These are phyloP conservation scores for Calonectria leucothoes DNA, from an alignment of 2,329 filamentous ascomycete species.

Conservation along the genomic window DNA sequence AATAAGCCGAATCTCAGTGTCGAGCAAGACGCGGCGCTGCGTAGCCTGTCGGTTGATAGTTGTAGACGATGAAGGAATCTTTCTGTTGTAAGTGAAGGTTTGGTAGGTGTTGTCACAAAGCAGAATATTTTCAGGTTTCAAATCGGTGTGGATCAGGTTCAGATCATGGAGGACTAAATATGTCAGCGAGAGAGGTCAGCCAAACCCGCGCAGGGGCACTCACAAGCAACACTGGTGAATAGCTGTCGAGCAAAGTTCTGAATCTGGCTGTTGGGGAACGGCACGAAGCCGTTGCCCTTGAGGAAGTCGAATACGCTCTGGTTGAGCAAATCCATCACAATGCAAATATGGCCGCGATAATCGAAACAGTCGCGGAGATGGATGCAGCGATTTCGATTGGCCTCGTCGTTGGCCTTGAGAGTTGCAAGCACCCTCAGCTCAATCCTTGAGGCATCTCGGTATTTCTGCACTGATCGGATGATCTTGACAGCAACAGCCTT, in stretches of 20 bases:
- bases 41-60: slow-evolving; percentile 70
- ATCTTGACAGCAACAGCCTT: slow-evolving; percentile 95
- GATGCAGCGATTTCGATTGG: slow-evolving; percentile 96
- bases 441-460: slow-evolving; percentile 94
- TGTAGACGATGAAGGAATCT: slow-evolving; percentile 74
- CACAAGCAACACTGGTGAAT: slow-evolving; percentile 98
- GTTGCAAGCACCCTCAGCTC: slow-evolving; percentile 94
- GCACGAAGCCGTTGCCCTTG: slow-evolving; percentile 94
- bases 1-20: slow-evolving; percentile 77
- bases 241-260: slow-evolving; percentile 96
- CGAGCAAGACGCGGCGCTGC: slow-evolving; percentile 72
- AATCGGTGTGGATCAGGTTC: slow-evolving; percentile 92
- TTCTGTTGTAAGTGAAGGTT: slow-evolving; percentile 77
- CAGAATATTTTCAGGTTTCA: slow-evolving; percentile 78
- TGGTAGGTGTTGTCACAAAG: slow-evolving; percentile 74
- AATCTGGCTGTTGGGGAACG: slow-evolving; percentile 98
- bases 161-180: slow-evolving; percentile 88
- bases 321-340: slow-evolving; percentile 80
- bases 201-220: slow-evolving; percentile 52
- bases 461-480: slow-evolving; percentile 98
- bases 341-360: slow-evolving; percentile 96
- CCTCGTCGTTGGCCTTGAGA: slow-evolving; percentile 87
- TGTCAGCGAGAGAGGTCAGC: slow-evolving; percentile 29
- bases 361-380: slow-evolving; percentile 97
- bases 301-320: slow-evolving; percentile 99